phyloP scores from a whole-genome alignment of 2,329 filamentous ascomycete genomes.

The Botryotinia convoluta region DNA sequence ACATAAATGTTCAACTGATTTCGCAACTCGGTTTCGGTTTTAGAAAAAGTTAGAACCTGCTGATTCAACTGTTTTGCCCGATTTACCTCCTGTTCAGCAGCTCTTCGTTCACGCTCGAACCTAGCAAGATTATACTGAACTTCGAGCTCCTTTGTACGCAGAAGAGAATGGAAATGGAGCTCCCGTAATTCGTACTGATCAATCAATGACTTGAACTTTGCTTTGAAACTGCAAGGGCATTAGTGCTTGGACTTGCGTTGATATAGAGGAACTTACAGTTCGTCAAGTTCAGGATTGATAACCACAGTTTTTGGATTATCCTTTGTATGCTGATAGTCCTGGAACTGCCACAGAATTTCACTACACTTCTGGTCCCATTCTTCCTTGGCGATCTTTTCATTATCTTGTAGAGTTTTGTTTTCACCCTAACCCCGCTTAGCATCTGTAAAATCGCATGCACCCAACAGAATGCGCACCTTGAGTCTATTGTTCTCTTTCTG shows the following conservation, averaged over 20 bases:
- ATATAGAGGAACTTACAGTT: slow-evolving; percentile 57
- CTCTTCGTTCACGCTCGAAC: slow-evolving; percentile 85
- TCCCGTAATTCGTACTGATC: slow-evolving; percentile 97
- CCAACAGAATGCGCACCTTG: slow-evolving; percentile 59
- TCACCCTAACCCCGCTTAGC: slow-evolving; percentile 61
- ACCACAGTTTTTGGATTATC: slow-evolving; percentile 77
- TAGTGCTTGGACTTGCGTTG: slow-evolving; percentile 19
- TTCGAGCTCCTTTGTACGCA: slow-evolving; percentile 93
- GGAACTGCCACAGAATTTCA: slow-evolving; percentile 75
- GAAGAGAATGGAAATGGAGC: slow-evolving; percentile 85
- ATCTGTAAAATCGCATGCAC: slow-evolving; percentile 18
- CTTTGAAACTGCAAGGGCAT: slow-evolving; percentile 66
- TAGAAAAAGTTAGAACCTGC: slow-evolving; percentile 92
- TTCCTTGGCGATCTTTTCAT: slow-evolving; percentile 75
- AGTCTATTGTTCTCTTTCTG: slow-evolving; percentile 98
- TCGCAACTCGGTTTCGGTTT: slow-evolving; percentile 89
- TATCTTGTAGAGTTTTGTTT: slow-evolving; percentile 86
- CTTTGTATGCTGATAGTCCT: slow-evolving; percentile 84
- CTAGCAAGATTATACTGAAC: slow-evolving; percentile 88
- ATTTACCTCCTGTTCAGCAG: slow-evolving; percentile 74
- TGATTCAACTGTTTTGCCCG: slow-evolving; percentile 82
- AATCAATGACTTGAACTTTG: slow-evolving; percentile 88
- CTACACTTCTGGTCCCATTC: slow-evolving; percentile 85
- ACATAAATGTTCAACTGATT: slow-evolving; percentile 98
- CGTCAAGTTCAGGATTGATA: slow-evolving; percentile 83